Conservation (phyloP, 139 green algal species). For the Nannochloris sp. region DNA sequence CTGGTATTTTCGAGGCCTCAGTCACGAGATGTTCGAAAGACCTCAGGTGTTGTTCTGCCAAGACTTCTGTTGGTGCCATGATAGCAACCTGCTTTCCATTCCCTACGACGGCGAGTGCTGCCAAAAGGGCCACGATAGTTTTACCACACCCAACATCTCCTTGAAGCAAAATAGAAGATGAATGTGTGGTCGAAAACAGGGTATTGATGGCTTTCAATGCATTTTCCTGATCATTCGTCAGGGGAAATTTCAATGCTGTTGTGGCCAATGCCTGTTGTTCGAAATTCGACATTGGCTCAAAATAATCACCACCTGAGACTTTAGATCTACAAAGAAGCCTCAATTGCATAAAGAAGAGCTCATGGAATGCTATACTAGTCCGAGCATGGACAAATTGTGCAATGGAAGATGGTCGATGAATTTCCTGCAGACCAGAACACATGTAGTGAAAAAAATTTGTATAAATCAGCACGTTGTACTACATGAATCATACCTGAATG, state of each 20-base stretch:
- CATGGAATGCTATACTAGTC: slow-evolving; percentile 66
- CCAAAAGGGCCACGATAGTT: slow-evolving; percentile 79
- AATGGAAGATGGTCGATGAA: slow-evolving; percentile 40
- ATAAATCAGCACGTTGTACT: too few relatives aligned
- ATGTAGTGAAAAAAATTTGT: too few relatives aligned
- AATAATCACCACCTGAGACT: not conserved
- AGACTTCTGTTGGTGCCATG: slow-evolving; percentile 87
- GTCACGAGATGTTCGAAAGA: slow-evolving; percentile 39
- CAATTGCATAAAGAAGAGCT: slow-evolving; percentile 79
- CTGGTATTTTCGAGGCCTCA: not conserved
- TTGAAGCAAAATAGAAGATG: slow-evolving; percentile 80
- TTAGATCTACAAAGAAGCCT: slow-evolving; percentile 39
- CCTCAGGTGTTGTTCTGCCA: slow-evolving; percentile 59
- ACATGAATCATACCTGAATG: too few relatives aligned
- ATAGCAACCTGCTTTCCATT: slow-evolving; percentile 70
- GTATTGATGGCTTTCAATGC: slow-evolving; percentile 30
- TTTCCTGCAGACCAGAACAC: slow-evolving; percentile 10
- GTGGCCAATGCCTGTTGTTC: slow-evolving; percentile 18
- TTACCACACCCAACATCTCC: slow-evolving; percentile 96
- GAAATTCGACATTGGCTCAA: slow-evolving; percentile 9
- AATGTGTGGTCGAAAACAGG: slow-evolving; percentile 27
- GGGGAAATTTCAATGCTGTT: slow-evolving; percentile 30
- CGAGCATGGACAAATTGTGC: slow-evolving; percentile 25
- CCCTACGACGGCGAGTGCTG: slow-evolving; percentile 53
- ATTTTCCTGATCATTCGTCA: slow-evolving; percentile 41